Percentiles rank a stretch among this genome's conserved stretches.
phyloP scores from a whole-genome alignment of 2,329 filamentous ascomycete genomes.

The Tolypocladium capitatum region DNA sequence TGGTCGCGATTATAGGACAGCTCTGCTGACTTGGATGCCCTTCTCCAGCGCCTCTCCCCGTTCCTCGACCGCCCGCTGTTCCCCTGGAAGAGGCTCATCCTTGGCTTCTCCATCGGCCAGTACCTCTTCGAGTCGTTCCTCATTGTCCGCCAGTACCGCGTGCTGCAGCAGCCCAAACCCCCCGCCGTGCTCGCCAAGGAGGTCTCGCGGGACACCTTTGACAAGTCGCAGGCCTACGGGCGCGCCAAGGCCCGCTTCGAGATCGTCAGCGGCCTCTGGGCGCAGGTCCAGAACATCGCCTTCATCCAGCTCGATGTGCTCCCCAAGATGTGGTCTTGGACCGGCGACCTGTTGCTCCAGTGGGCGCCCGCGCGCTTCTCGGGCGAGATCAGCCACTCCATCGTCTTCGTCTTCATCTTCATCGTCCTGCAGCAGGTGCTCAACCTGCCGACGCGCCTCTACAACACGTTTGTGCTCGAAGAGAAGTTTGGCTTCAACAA shows the following conservation, averaged over 20 bases:
- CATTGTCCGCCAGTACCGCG: constrained; percentile 76
- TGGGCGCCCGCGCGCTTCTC: constrained; percentile 68
- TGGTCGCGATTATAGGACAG: background rate
- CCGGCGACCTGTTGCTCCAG: constrained; percentile 58
- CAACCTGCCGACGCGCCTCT: constrained; percentile 70
- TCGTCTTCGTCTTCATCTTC: constrained; percentile 83
- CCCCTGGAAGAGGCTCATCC: constrained; percentile 93
- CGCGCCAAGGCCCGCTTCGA: constrained; percentile 89
- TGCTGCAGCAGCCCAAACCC: constrained; percentile 65
- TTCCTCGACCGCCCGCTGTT: constrained; percentile 85
- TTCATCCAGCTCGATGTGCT: constrained; percentile 87
- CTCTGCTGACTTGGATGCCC: background rate
- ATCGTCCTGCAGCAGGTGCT: constrained; percentile 69
- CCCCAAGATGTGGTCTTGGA: constrained; percentile 77
- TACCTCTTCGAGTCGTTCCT: constrained; percentile 85
- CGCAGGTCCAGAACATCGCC: constrained; percentile 75
- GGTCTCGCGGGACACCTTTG: constrained; percentile 78
- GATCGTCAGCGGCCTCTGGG: constrained; percentile 68
- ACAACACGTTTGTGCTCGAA: constrained; percentile 91
- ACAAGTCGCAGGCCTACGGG: constrained; percentile 93
- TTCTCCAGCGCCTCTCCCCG: constrained; percentile 58
- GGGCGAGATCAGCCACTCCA: constrained; percentile 86
- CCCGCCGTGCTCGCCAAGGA: constrained; percentile 82
- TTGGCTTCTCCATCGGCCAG: constrained; percentile 87
- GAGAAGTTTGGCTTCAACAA: constrained; percentile 99